phyloP scores from a whole-genome alignment of 352 stramenopile genomes.

The Globisporangium cylindrosporum region DNA sequence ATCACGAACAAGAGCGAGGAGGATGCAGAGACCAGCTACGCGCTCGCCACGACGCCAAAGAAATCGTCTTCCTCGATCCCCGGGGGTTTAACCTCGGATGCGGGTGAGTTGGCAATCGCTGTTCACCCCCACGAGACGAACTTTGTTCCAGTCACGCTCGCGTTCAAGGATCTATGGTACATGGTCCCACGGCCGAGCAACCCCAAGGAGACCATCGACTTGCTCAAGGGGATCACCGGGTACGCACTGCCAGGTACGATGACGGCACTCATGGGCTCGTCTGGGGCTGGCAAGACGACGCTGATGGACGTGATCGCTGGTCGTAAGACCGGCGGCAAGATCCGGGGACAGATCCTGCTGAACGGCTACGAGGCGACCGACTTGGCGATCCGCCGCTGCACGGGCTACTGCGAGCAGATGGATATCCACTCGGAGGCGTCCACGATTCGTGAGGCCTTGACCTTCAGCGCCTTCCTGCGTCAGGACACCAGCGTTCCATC shows the following conservation, averaged over 20 bases:
- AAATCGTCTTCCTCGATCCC: not conserved
- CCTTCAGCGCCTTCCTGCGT: constrained; percentile 75
- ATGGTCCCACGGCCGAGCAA: constrained; percentile 12
- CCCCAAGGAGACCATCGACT: constrained; percentile 18
- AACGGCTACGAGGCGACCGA: constrained; percentile 59
- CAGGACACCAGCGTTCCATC: constrained; percentile 11
- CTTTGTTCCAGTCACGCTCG: not conserved
- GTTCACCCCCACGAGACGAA: not conserved
- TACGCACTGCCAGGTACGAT: constrained; percentile 34
- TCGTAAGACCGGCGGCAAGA: constrained; percentile 72
- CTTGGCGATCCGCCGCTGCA: constrained; percentile 17
- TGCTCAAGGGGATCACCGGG: constrained; percentile 35
- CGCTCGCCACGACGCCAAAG: not conserved
- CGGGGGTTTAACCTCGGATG: not conserved
- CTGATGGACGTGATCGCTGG: constrained; percentile 89
- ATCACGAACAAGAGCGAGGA: not conserved
- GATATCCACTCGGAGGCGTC: constrained; percentile 76
- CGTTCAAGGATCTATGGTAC: constrained; percentile 26
- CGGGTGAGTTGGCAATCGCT: not conserved
- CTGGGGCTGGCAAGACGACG: constrained; percentile 82
- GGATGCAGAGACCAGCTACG: not conserved
- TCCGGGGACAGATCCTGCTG: constrained; percentile 69
- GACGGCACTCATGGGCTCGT: constrained; percentile 38
- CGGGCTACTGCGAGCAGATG: constrained; percentile 56
- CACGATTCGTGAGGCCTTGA: constrained; percentile 78